Conservation (phyloP, 331 rosid species). For the Quercus tomentella region DNA sequence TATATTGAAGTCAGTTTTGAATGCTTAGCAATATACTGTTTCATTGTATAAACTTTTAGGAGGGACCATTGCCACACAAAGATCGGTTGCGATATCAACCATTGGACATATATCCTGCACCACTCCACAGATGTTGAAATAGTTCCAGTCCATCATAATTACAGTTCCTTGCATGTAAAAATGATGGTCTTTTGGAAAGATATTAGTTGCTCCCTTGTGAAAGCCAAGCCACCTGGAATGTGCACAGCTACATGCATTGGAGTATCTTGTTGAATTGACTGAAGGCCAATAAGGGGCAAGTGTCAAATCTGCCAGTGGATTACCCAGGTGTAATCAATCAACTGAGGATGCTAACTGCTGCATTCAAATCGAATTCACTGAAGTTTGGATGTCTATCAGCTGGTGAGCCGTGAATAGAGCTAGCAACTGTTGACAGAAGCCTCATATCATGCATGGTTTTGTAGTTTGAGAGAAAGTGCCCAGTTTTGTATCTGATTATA, state of each 20-base stretch:
- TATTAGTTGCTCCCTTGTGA: not conserved
- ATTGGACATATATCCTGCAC: conserved; percentile 71
- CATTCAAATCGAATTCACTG: not conserved
- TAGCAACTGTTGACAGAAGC: not conserved
- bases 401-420: not conserved
- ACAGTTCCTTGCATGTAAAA: conserved; percentile 4
- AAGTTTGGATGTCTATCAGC: not conserved
- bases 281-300: conserved; percentile 2
- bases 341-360: not conserved
- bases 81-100: conserved; percentile 53
- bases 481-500: conserved; percentile 11
- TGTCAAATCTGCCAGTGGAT: not conserved
- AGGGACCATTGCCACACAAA: conserved; percentile 70
- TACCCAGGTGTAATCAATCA: not conserved
- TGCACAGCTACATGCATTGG: not conserved
- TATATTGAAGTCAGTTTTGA: not conserved
- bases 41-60: conserved; percentile 34
- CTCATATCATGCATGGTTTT: not conserved
- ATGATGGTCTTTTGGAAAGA: not conserved
- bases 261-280: conserved; percentile 5
- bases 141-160: conserved; percentile 8
- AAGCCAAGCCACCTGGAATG: not conserved
- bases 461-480: conserved; percentile 4
- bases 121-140: conserved; percentile 75
- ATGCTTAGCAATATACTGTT: not conserved